Base-by-base conservation (phyloP, 2,329 filamentous ascomycete genomes). In the Ophiostoma piceae region DNA sequence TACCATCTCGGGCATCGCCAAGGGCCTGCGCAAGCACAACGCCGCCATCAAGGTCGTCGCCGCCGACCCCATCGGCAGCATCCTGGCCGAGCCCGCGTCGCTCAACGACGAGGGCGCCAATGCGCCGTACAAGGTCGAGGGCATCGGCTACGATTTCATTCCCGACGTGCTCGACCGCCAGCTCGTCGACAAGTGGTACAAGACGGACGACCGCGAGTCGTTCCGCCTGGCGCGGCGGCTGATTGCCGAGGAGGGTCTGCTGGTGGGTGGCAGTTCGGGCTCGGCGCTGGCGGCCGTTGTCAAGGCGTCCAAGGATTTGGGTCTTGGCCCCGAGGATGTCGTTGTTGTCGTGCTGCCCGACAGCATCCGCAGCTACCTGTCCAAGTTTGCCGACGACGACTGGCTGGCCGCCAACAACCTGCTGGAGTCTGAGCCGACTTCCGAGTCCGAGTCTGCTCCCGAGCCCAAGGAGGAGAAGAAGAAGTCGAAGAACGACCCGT, bases 331-430 rank as follows among this genome's bases (percentile, higher is more conserved):
- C 78, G 91, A 91, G 70, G 94, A 99, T 77, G 88, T 93, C 1
- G 88, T 98, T 0, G 95, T 99, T 37, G 93, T 97, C 37, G 83
- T 99, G 68, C 84, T 97, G 22, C 96, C 95, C 0, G 95, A 99
- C 79, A 97, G 93, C 82, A 98, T 99, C 78, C 87, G 95, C 77
- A 97, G 92, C 80, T 99, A 99, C 79, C 88, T 99, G 35, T 94
- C 91, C 82, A 99, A 99, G 86, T 99, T 99, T 78, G 93, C 93
- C 74, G 95, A 99, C 78, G 96, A 99, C 78, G 95, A 98, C 83
- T 99, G 95, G 96, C 89, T 99, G 70, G 94, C 93, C 14, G 95
- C 95, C 73, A 99, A 99, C 81, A 90, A 94, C 78, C 91, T 99
- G 32, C 86, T 98, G 35, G 87, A 92, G 35, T 35, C 35, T n/a